These are phyloP conservation scores for Thielaviopsis euricoi DNA, from an alignment of 2,329 filamentous ascomycete genomes.

Conservation along the genomic window DNA sequence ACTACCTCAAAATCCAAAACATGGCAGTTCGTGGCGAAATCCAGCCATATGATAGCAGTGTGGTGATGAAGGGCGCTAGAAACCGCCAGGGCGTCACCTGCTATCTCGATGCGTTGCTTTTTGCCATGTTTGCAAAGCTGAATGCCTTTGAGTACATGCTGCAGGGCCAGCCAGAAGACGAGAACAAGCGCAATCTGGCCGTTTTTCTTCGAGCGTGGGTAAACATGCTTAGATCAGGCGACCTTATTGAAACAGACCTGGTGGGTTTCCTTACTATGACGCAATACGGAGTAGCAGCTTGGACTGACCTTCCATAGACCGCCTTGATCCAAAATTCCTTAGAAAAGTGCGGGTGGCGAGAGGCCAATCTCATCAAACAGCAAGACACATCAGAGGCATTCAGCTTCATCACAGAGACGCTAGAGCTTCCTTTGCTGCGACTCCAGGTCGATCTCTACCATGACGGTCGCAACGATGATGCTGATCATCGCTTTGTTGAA, in stretches of 20 bases:
- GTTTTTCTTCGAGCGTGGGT: slow-evolving; percentile 77
- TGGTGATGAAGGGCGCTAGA: slow-evolving; percentile 65
- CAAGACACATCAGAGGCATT: slow-evolving; percentile 96
- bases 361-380: slow-evolving; percentile 60
- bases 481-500: slow-evolving; percentile 90
- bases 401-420: slow-evolving; percentile 77
- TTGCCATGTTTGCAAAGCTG: slow-evolving; percentile 86
- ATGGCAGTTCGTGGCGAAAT: slow-evolving; percentile 69
- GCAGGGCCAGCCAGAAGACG: slow-evolving; percentile 58
- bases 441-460: slow-evolving; percentile 92
- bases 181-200: slow-evolving; percentile 55
- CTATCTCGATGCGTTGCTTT: slow-evolving; percentile 79
- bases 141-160: slow-evolving; percentile 88
- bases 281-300: background rate
- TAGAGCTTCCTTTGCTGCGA: slow-evolving; percentile 74
- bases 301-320: slow-evolving; percentile 34
- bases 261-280: slow-evolving; percentile 27
- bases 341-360: slow-evolving; percentile 74
- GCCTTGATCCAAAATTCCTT: slow-evolving; percentile 68
- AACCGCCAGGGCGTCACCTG: slow-evolving; percentile 84
- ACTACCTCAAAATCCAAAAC: slow-evolving; percentile 62
- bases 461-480: slow-evolving; percentile 65
- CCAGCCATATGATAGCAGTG: slow-evolving; percentile 52
- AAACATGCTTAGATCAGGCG: slow-evolving; percentile 73
- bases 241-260: slow-evolving; percentile 71